Percentiles rank a stretch among this genome's conserved stretches.
phyloP scores from a whole-genome alignment of 2,329 filamentous ascomycete genomes.

The Lasiodiplodia citricola region DNA sequence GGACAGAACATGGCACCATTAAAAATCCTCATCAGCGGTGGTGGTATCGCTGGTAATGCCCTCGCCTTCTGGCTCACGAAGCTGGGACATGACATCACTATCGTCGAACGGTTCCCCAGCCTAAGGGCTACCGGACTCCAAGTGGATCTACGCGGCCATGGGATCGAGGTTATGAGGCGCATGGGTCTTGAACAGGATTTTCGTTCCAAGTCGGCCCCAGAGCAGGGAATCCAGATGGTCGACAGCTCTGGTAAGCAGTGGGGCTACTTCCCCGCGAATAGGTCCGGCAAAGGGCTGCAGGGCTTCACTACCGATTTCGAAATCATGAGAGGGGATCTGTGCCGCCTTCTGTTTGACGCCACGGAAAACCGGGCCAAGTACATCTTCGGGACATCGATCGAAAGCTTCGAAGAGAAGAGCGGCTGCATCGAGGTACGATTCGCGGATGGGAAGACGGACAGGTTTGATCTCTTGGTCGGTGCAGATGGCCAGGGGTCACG shows the following conservation, averaged over 20 bases:
- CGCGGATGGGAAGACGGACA: constrained; percentile 48
- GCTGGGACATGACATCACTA: constrained; percentile 39
- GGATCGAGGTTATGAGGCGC: constrained; percentile 55
- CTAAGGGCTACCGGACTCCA: constrained; percentile 58
- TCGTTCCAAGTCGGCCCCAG: constrained; percentile 48
- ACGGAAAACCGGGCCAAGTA: constrained; percentile 39
- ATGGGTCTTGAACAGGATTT: constrained; percentile 58
- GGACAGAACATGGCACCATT: constrained; percentile 26
- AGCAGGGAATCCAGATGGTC: constrained; percentile 51
- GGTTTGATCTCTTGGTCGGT: constrained; percentile 60
- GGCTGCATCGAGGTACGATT: constrained; percentile 48
- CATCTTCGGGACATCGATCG: constrained; percentile 41
- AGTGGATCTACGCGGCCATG: constrained; percentile 60
- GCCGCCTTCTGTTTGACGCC: constrained; percentile 55
- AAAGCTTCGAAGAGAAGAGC: constrained; percentile 37
- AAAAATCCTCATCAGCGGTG: constrained; percentile 39
- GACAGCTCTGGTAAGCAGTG: background rate
- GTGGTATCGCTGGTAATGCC: constrained; percentile 40
- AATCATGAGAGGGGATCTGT: constrained; percentile 65
- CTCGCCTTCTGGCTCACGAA: constrained; percentile 58
- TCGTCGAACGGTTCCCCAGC: constrained; percentile 49
- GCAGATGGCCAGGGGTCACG: constrained; percentile 62
- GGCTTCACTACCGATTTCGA: constrained; percentile 62
- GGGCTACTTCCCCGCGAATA: constrained; percentile 50
- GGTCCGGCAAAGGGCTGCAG: constrained; percentile 41